These are phyloP conservation scores for Penicillium tannophilum DNA, from an alignment of 495 filamentous ascomycete species.

Conservation along the genomic window DNA sequence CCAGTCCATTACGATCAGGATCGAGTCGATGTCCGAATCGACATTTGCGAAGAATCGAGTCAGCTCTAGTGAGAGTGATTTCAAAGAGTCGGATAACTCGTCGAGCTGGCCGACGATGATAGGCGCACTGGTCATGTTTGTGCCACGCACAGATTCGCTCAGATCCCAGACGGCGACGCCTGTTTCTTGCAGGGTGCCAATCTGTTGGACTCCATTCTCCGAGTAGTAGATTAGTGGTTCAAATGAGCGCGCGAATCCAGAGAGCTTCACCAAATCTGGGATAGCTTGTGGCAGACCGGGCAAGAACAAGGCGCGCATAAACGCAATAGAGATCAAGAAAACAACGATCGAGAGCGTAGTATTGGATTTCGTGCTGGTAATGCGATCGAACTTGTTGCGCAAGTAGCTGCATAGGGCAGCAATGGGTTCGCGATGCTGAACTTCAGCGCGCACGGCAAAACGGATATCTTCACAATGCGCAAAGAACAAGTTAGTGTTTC, in stretches of 20 bases:
- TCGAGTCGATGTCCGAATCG: slow-evolving; percentile 87
- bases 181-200: slow-evolving; percentile 83
- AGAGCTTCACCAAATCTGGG: slow-evolving; percentile 88
- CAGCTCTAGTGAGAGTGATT: slow-evolving; percentile 76
- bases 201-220: slow-evolving; percentile 81
- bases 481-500: slow-evolving; percentile 40
- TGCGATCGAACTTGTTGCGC: slow-evolving; percentile 53
- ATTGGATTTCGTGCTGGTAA: slow-evolving; percentile 64
- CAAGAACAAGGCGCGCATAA: slow-evolving; percentile 66
- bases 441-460: slow-evolving; percentile 81
- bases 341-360: slow-evolving; percentile 61
- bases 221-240: slow-evolving; percentile 92
- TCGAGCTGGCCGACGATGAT: slow-evolving; percentile 84
- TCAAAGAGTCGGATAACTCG: slow-evolving; percentile 77
- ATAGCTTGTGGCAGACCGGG: slow-evolving; percentile 67
- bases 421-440: slow-evolving; percentile 84
- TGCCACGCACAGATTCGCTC: slow-evolving; percentile 80
- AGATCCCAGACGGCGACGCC: slow-evolving; percentile 91
- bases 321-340: slow-evolving; percentile 57
- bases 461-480: slow-evolving; percentile 68
- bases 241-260: slow-evolving; percentile 81
- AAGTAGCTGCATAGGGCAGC: slow-evolving; percentile 70
- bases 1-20: slow-evolving; percentile 94
- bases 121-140: slow-evolving; percentile 85
- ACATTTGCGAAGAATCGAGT: slow-evolving; percentile 90